Conservation (phyloP, 1,284 basidiomycete species). For the Coriolopsis trogii region DNA sequence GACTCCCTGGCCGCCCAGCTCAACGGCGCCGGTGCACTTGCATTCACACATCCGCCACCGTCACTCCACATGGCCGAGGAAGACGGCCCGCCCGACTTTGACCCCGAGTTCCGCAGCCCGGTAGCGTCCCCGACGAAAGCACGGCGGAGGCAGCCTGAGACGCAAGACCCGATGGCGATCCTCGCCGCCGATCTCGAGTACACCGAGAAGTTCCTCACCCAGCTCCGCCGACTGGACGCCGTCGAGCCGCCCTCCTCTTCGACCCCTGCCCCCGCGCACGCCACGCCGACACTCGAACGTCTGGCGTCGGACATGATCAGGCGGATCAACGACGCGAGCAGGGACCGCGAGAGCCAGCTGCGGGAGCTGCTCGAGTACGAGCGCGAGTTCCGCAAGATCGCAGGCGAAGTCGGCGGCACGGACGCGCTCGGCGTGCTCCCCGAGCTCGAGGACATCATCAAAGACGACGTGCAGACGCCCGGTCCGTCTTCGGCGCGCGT, state of each 20-base stretch:
- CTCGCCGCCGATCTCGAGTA: conserved; percentile 73
- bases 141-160: conserved; percentile 42
- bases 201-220: conserved; percentile 74
- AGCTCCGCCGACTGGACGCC: conserved; percentile 68
- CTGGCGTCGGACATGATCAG: conserved; percentile 78
- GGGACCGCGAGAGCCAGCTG: conserved; percentile 77
- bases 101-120: conserved; percentile 50
- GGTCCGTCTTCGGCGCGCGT: conserved; percentile 10
- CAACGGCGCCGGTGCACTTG: conserved; percentile 15
- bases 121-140: conserved; percentile 33
- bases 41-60: conserved; percentile 20
- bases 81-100: conserved; percentile 38
- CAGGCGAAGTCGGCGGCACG: conserved; percentile 71
- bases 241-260: conserved; percentile 48
- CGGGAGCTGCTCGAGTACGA: conserved; percentile 76
- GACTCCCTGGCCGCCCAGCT: conserved; percentile 22
- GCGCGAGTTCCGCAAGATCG: conserved; percentile 76
- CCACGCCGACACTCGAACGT: conserved; percentile 61
- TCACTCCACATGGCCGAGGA: conserved; percentile 26
- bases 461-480: conserved; percentile 31
- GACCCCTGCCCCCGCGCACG: no score
- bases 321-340: conserved; percentile 70
- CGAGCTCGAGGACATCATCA: conserved; percentile 55
- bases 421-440: conserved; percentile 75
- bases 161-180: conserved; percentile 71